Base-by-base conservation (phyloP, 225 moss, liverwort and hornwort genomes). In the Pseudoscleropodium purum region DNA sequence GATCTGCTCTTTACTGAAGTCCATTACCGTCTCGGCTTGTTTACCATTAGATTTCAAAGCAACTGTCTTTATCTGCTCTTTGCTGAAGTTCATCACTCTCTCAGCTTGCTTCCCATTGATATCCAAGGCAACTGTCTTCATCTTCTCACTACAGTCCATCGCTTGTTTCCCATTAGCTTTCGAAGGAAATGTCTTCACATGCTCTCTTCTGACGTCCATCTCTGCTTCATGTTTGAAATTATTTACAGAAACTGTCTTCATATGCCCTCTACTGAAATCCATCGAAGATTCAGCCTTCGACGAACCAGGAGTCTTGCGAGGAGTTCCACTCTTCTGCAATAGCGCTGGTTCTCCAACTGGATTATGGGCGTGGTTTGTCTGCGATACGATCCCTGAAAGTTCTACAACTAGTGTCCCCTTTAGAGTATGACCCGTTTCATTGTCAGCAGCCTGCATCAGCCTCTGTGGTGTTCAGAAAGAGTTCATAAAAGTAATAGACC, bases 371-470 rank as follows among this genome's bases (percentile, higher is more conserved):
- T 82, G 82, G 13, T 79, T 89, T 18, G 12, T 80, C 65, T 77
- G 87, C 64, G 56, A 57, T 47, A n/a, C 63, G 39, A 60, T 76
- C 86, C 70, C 94, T 89, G 91, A 88, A 70, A 94, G 94, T n/a
- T 94, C 91, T 66, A 94, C 93, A 87, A 94, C 91, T 87, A 93
- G 67, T 37, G 74, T 84, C 90, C 91, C 74, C 60, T 86, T 54
- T 41, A 89, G 47, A 86, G 91, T 39, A 85, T 43, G 79, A 83
- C 75, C 86, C 54, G 89, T 90, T 79, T 82, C 87, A 78, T 79
- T 92, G 82, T 65, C 90, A 90, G 66, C 82, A 47, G 79, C 93
- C 94, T 92, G 92, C 91, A 91, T 74, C 74, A 85, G 72, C 62
- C n/a, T 75, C 88, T 69, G 41, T 79, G 86, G 43, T 54, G 75